phyloP scores from a whole-genome alignment of 352 stramenopile species.

The Phytophthora tubulina region DNA sequence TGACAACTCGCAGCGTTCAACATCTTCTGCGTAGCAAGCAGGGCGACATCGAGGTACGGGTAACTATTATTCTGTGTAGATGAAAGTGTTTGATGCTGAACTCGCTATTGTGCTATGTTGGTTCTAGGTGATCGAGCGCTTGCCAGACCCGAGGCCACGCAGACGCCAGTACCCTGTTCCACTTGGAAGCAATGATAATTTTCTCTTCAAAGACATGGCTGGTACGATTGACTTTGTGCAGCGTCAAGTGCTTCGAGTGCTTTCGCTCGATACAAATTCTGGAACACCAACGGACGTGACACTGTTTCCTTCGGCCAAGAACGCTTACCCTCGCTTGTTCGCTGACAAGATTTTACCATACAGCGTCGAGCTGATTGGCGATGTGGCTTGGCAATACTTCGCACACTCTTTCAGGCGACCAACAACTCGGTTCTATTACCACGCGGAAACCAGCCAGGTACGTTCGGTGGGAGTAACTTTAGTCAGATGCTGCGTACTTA shows the following conservation, averaged over 20 bases:
- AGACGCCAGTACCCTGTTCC: constrained; percentile 34
- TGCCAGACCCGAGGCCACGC: constrained; percentile 14
- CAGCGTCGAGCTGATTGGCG: constrained; percentile 35
- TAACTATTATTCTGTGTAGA: too few relatives aligned
- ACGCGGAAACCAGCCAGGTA: constrained; percentile 24
- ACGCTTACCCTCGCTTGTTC: constrained; percentile 35
- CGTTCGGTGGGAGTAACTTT: background rate
- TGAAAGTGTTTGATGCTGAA: too few relatives aligned
- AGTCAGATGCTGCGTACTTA: background rate
- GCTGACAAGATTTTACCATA: constrained; percentile 51
- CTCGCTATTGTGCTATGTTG: too few relatives aligned
- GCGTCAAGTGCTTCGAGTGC: constrained; percentile 42
- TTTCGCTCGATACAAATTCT: constrained; percentile 12
- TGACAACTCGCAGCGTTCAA: constrained; percentile 8
- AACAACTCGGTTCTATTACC: constrained; percentile 44
- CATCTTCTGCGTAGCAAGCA: constrained; percentile 4
- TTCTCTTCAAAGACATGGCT: constrained; percentile 36
- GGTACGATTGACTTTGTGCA: constrained; percentile 39
- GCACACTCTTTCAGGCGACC: constrained; percentile 34
- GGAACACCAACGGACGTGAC: background rate
- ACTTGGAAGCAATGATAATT: constrained; percentile 21
- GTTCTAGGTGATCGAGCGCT: constrained; percentile 7
- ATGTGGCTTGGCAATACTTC: constrained; percentile 48
- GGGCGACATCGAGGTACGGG: constrained; percentile 1
- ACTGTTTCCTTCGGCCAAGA: constrained; percentile 2